Conservation (phyloP, 2,329 filamentous ascomycete species). For the Trichoderma polysporum region DNA sequence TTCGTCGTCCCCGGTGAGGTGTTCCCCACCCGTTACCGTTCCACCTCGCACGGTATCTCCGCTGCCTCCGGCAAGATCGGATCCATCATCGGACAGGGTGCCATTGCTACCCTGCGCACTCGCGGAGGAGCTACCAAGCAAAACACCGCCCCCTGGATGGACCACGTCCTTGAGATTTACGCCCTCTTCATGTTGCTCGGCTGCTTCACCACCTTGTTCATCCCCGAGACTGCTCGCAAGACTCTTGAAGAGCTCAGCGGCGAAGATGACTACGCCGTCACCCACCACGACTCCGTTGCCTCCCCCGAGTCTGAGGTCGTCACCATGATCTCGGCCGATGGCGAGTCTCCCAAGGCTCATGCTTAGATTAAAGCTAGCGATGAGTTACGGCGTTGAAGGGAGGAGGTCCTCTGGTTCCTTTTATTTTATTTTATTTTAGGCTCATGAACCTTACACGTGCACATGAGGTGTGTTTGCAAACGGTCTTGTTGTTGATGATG, state of each 20-base stretch:
- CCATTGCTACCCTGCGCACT: constrained; percentile 55
- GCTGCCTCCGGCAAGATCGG: constrained; percentile 57
- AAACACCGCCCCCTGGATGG: constrained; percentile 62
- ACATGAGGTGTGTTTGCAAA: constrained; percentile 11
- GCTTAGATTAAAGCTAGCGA: background rate
- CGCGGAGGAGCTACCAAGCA: constrained; percentile 42
- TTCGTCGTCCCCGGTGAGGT: constrained; percentile 58
- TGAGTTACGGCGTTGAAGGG: constrained; percentile 2
- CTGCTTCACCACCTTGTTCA: constrained; percentile 65
- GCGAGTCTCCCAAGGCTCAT: constrained; percentile 7
- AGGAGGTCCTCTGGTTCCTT: background rate
- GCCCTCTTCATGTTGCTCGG: constrained; percentile 77
- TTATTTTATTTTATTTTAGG: background rate
- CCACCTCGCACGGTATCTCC: constrained; percentile 58
- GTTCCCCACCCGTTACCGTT: constrained; percentile 57
- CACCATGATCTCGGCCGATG: constrained; percentile 7
- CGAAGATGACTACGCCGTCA: constrained; percentile 35
- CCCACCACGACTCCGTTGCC: background rate
- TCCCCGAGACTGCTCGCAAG: constrained; percentile 73
- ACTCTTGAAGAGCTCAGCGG: constrained; percentile 64
- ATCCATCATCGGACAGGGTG: constrained; percentile 57
- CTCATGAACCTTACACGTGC: constrained; percentile 10
- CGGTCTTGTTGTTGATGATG: constrained; percentile 12
- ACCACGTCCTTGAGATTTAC: constrained; percentile 74
- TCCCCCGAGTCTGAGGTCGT: constrained; percentile 6